Percentiles rank a stretch among this genome's conserved stretches.
Conservation (phyloP, 2,329 filamentous ascomycete species). For the Sporothrix brunneoviolacea region DNA sequence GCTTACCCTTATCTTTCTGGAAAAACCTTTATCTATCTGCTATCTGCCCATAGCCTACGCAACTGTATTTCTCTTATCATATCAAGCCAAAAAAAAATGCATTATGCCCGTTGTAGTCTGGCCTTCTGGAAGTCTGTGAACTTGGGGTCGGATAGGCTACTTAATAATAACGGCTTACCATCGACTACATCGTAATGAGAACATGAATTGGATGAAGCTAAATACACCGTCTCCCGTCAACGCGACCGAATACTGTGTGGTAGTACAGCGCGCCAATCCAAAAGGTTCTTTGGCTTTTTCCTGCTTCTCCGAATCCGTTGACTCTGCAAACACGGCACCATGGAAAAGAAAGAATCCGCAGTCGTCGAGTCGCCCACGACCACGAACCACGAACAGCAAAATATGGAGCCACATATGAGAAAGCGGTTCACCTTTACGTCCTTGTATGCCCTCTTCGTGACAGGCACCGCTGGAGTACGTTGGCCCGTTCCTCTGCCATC, state of each 20-base stretch:
- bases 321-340: background rate
- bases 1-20: no score
- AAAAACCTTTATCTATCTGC: background rate
- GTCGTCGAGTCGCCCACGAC: background rate
- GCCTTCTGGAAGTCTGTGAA: no score
- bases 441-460: conserved; percentile 3
- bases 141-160: background rate
- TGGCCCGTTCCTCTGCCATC: background rate
- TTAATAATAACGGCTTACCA: background rate
- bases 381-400: background rate
- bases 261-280: no score
- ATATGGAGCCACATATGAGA: background rate
- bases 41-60: background rate
- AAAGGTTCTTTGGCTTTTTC: no score
- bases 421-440: conserved; percentile 7
- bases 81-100: no score
- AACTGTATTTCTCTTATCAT: background rate
- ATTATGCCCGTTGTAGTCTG: no score
- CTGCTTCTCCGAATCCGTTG: background rate
- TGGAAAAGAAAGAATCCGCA: background rate
- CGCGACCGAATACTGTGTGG: no score
- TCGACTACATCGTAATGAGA: no score
- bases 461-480: conserved; percentile 6
- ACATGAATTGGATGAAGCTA: no score
- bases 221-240: no score